Conservation (phyloP, 495 filamentous ascomycete species). For the Filosporella fistucella region DNA sequence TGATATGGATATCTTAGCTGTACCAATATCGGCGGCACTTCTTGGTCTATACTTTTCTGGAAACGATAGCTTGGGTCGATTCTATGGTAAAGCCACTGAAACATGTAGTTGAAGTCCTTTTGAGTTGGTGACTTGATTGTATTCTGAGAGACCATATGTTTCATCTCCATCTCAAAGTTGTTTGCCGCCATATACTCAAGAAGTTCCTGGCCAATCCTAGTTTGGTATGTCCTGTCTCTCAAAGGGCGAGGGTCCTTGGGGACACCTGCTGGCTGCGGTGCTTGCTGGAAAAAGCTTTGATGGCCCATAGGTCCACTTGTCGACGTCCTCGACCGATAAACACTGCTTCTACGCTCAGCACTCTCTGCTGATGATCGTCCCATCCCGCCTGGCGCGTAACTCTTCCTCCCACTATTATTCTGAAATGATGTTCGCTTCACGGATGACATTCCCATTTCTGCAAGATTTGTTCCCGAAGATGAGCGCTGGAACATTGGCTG, state of each 20-base stretch:
- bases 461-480: conserved; percentile 71
- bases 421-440: conserved; percentile 82
- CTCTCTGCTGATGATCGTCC: conserved; percentile 43
- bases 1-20: conserved; percentile 93
- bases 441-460: conserved; percentile 74
- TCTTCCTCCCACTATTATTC: conserved; percentile 58
- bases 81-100: conserved; percentile 94
- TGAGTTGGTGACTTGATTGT: conserved; percentile 90
- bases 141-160: conserved; percentile 81
- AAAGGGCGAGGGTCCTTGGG: conserved; percentile 87
- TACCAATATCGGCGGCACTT: conserved; percentile 86
- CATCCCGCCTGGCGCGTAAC: conserved; percentile 58
- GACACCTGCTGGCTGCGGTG: conserved; percentile 69
- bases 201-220: conserved; percentile 80
- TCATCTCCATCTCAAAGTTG: conserved; percentile 97
- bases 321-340: conserved; percentile 65
- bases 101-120: conserved; percentile 95
- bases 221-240: conserved; percentile 72
- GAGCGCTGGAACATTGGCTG: conserved; percentile 82
- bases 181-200: conserved; percentile 85
- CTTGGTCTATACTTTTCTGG: conserved; percentile 85
- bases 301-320: conserved; percentile 57
- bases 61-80: conserved; percentile 92
- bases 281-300: conserved; percentile 90
- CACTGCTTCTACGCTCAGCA: conserved; percentile 75